phyloP scores from a whole-genome alignment of 768 basidiomycete species.

The Gautieria morchelliformis region DNA sequence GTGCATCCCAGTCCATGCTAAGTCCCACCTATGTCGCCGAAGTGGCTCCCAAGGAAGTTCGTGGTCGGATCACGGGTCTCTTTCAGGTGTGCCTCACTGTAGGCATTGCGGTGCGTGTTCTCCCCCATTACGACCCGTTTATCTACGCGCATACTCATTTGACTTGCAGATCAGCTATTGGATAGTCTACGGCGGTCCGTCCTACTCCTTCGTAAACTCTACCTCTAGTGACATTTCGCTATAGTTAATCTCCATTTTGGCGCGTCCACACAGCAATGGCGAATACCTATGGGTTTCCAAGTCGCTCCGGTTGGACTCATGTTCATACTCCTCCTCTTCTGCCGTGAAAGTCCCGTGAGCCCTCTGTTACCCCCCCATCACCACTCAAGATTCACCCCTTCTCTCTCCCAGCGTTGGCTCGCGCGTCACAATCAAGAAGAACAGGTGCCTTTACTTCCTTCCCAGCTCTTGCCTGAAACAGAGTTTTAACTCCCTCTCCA shows the following conservation, averaged over 20 bases:
- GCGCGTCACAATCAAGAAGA: slow-evolving; percentile 23
- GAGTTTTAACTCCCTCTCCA: neutral
- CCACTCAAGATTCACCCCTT: neutral
- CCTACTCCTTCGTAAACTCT: neutral
- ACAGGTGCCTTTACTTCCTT: neutral
- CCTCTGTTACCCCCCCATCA: neutral
- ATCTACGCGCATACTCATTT: neutral
- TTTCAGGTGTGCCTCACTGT: slow-evolving; percentile 84
- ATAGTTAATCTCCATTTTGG: slow-evolving; percentile 2
- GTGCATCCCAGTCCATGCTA: slow-evolving; percentile 39
- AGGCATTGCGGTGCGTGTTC: slow-evolving; percentile 37
- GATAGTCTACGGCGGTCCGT: slow-evolving; percentile 6
- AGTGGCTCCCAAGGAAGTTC: slow-evolving; percentile 78
- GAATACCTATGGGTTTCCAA: slow-evolving; percentile 66
- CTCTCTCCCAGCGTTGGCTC: slow-evolving; percentile 40
- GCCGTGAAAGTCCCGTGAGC: slow-evolving; percentile 28
- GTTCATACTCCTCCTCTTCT: slow-evolving; percentile 52
- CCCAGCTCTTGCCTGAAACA: neutral
- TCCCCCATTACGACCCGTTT: neutral
- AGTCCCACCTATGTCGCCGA: slow-evolving; percentile 83
- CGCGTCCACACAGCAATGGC: slow-evolving; percentile 32
- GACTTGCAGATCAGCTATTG: slow-evolving; percentile 3
- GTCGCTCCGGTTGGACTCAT: slow-evolving; percentile 73
- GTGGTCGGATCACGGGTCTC: slow-evolving; percentile 75
- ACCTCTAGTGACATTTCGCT: neutral